Conservation (phyloP, 2,329 filamentous ascomycete genomes). For the Sphaerulina musiva region DNA sequence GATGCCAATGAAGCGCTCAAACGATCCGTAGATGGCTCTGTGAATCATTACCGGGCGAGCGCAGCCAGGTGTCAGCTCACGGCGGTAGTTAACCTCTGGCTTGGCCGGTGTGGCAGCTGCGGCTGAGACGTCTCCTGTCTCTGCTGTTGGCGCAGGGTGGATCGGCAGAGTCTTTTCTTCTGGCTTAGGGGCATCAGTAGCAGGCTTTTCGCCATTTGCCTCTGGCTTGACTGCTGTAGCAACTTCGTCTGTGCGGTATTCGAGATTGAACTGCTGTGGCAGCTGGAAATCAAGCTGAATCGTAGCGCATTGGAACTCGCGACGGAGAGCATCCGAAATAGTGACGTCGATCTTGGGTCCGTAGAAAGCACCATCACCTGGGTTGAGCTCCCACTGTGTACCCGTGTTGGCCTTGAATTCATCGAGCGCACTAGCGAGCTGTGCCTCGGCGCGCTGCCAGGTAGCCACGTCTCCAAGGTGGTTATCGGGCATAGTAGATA, state of each 20-base stretch:
- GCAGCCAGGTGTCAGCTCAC: slow-evolving; percentile 60
- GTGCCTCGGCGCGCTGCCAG: slow-evolving; percentile 82
- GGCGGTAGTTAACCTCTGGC: slow-evolving; percentile 32
- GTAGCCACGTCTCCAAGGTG: slow-evolving; percentile 79
- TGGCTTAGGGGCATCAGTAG: slow-evolving; percentile 35
- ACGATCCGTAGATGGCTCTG: slow-evolving; percentile 68
- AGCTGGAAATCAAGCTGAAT: slow-evolving; percentile 92
- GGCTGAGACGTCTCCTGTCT: slow-evolving; percentile 13
- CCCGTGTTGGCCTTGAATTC: slow-evolving; percentile 60
- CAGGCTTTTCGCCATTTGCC: slow-evolving; percentile 25
- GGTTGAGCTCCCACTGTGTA: slow-evolving; percentile 79
- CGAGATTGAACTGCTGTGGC: slow-evolving; percentile 76
- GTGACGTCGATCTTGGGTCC: slow-evolving; percentile 98
- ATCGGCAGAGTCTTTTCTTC: slow-evolving; percentile 28
- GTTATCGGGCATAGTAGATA: slow-evolving; percentile 85
- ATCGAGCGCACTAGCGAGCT: slow-evolving; percentile 71
- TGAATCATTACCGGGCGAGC: slow-evolving; percentile 81
- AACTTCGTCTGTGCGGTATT: slow-evolving; percentile 70
- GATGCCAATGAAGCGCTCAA: slow-evolving; percentile 65
- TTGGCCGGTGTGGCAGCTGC: slow-evolving; percentile 29
- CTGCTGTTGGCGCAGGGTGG: slow-evolving; percentile 29
- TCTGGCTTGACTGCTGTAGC: slow-evolving; percentile 35
- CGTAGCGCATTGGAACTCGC: slow-evolving; percentile 84
- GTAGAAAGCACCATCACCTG: slow-evolving; percentile 95
- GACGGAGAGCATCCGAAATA: slow-evolving; percentile 76